Conservation (phyloP, 768 basidiomycete species). For the Mycena rosella region DNA sequence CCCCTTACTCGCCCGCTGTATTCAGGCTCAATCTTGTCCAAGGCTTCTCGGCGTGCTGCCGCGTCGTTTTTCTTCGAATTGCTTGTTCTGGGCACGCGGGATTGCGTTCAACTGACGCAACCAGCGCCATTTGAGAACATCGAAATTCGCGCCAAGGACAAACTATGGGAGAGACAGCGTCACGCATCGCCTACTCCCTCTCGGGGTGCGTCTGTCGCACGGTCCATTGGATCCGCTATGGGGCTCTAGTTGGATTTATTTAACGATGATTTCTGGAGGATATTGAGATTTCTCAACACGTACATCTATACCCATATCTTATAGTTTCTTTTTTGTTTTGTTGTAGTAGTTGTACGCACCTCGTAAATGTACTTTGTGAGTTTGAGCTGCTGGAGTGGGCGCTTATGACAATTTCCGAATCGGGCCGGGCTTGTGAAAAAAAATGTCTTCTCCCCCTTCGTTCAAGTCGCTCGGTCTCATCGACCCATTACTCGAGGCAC, state of each 20-base stretch:
- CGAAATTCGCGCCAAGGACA: slow-evolving; percentile 82
- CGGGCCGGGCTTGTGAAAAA: not conserved
- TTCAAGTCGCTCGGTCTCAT: slow-evolving; percentile 92
- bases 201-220: slow-evolving; percentile 52
- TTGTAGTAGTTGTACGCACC: slow-evolving; percentile 30
- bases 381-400: too few species aligned
- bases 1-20: not conserved
- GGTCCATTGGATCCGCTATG: slow-evolving; percentile 62
- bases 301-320: slow-evolving; percentile 14
- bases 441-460: slow-evolving; percentile 52
- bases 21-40: slow-evolving; percentile 7
- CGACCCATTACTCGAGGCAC: slow-evolving; percentile 88
- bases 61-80: slow-evolving; percentile 98
- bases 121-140: slow-evolving; percentile 86
- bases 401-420: not conserved
- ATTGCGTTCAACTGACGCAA: slow-evolving; percentile 89
- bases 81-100: slow-evolving; percentile 92
- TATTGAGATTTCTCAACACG: slow-evolving; percentile 17
- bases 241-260: slow-evolving; percentile 44
- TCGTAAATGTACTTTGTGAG: slow-evolving; percentile 7
- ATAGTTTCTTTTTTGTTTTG: slow-evolving; percentile 22
- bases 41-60: slow-evolving; percentile 93
- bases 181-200: slow-evolving; percentile 49
- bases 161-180: slow-evolving; percentile 82
- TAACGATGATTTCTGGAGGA: slow-evolving; percentile 28